Evolutionary conservation across 2,329 filamentous ascomycete genomes (phyloP).

Genomic region (Nemania diffusa): DNA sequence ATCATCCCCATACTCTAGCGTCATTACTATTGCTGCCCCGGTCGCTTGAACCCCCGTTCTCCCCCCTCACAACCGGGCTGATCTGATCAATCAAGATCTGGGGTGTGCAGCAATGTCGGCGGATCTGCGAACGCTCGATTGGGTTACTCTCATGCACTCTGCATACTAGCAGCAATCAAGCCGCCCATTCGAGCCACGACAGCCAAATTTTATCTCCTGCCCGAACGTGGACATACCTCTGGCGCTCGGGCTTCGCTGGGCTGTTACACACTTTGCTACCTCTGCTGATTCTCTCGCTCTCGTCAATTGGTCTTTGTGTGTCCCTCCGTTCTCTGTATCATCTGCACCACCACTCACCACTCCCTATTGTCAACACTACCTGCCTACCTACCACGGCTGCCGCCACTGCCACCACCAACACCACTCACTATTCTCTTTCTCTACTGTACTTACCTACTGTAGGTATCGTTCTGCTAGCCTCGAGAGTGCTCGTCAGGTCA

Average conservation of each 20-base stretch:
- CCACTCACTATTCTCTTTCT: constrained; percentile 18
- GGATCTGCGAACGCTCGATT: constrained; percentile 50
- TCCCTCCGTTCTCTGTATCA: constrained; percentile 24
- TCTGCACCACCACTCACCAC: constrained; percentile 28
- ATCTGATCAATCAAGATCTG: constrained; percentile 34
- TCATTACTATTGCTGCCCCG: constrained; percentile 1
- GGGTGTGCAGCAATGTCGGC: constrained; percentile 42
- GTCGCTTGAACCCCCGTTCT: constrained; percentile 9
- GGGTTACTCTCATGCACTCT: constrained; percentile 50
- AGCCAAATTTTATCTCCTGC: constrained; percentile 46
- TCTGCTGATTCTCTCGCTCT: constrained; percentile 37
- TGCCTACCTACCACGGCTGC: neutral
- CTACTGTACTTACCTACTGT: too few species aligned
- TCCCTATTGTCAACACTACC: too few species aligned
- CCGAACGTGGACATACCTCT: constrained; percentile 50
- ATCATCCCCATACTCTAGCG: neutral
- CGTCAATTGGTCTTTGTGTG: constrained; percentile 44
- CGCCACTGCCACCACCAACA: neutral
- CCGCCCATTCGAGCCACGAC: constrained; percentile 53
- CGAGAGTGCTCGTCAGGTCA: neutral
- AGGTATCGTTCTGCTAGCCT: too few species aligned
- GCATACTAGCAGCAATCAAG: constrained; percentile 49
- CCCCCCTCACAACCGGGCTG: constrained; percentile 18
- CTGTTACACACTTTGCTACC: constrained; percentile 43
- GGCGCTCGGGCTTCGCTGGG: constrained; percentile 45